Conservation (phyloP, 768 basidiomycete species). For the Tylopilus sp. region DNA sequence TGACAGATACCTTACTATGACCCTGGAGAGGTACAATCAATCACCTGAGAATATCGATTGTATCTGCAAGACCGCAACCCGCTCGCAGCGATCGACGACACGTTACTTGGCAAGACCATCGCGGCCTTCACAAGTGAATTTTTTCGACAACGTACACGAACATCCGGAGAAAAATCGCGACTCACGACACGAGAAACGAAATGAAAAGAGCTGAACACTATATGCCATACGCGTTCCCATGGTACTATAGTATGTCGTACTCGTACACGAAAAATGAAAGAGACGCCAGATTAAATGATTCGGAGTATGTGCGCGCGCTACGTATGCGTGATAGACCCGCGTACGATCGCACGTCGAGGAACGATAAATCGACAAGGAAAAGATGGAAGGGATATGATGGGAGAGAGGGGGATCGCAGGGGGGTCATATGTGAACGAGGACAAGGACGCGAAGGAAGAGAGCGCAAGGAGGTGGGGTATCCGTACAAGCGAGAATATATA, state of each 20-base stretch:
- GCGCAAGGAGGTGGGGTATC: conserved; percentile 2
- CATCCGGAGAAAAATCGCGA: not conserved
- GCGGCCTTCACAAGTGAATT: too few relatives aligned
- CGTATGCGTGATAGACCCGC: not conserved
- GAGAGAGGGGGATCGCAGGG: not conserved
- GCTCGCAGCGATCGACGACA: too few relatives aligned
- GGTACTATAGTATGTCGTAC: not conserved
- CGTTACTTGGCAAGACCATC: too few relatives aligned
- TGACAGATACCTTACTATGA: too few relatives aligned
- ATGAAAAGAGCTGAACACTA: not conserved
- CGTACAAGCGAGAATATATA: not conserved
- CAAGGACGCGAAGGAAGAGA: not conserved
- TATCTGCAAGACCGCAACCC: too few relatives aligned
- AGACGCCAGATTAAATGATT: too few relatives aligned
- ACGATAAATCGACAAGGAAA: not conserved
- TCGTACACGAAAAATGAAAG: not conserved
- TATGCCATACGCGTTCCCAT: not conserved
- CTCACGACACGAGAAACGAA: not conserved
- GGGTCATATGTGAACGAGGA: not conserved
- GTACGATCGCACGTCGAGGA: not conserved
- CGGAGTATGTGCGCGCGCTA: too few relatives aligned
- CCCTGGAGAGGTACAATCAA: too few relatives aligned
- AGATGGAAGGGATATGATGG: not conserved
- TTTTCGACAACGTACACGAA: too few relatives aligned
- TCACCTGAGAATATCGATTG: too few relatives aligned